These are phyloP conservation scores for Fusarium virguliforme DNA, from an alignment of 2,329 filamentous ascomycete species.

Conservation along the genomic window DNA sequence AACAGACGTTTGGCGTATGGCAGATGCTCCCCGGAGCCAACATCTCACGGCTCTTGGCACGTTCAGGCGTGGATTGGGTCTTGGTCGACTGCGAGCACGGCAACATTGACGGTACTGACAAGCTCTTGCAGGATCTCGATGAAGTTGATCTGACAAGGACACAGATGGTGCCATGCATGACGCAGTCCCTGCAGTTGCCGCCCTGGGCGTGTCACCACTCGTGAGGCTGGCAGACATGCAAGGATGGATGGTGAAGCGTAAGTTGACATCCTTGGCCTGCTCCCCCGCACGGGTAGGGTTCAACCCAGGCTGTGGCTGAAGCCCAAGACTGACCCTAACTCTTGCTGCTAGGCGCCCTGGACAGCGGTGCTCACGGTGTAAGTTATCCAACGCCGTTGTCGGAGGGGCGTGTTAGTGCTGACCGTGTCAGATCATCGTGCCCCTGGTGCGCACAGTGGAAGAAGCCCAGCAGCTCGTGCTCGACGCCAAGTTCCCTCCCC, in stretches of 20 bases:
- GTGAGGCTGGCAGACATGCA: conserved; percentile 67
- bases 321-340: not conserved
- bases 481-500: conserved; percentile 65
- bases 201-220: conserved; percentile 58
- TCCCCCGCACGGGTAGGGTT: not conserved
- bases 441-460: conserved; percentile 59
- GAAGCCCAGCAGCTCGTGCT: conserved; percentile 62
- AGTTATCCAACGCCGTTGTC: not conserved
- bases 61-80: conserved; percentile 75
- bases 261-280: conserved; percentile 9
- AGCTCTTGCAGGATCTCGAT: not conserved
- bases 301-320: not conserved
- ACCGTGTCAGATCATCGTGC: conserved; percentile 59
- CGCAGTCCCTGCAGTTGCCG: conserved; percentile 65
- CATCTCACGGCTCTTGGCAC: conserved; percentile 71
- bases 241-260: conserved; percentile 61
- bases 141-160: not conserved
- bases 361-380: conserved; percentile 63
- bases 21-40: conserved; percentile 74
- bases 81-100: conserved; percentile 70
- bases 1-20: conserved; percentile 70
- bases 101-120: conserved; percentile 60
- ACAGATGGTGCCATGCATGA: conserved; percentile 66
- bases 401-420: not conserved
- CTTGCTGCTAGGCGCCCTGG: conserved; percentile 57